Conservation (phyloP, 306 rosid species). For the barrel medic (Medicago truncatula) region MtrunA17r5.0-ANR NC_053048.1:7568501-7569000, state of each 20-base stretch:
- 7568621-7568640: not conserved
- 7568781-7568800: conserved; percentile 61
- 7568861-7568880: conserved; percentile 20
- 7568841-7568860: not conserved
- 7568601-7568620: conserved; percentile 2
- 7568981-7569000: not conserved
- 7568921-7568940: conserved; percentile 28
- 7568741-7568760: conserved; percentile 68
- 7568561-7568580: conserved; percentile 9
- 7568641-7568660: not conserved
- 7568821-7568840: conserved; percentile 32
- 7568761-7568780: conserved; percentile 64
- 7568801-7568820: conserved; percentile 64
- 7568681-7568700: not conserved
- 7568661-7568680: conserved; percentile 8
- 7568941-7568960: conserved; percentile 9
- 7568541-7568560: not conserved
- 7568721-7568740: conserved; percentile 82
- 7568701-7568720: conserved; percentile 23
- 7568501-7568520: conserved; percentile 5
- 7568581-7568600: not conserved
- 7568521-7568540: not conserved
- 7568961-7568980: conserved; percentile 11
- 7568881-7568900: not conserved
- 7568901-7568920: conserved; percentile 10